Base-by-base conservation (phyloP, 2,329 filamentous ascomycete genomes). In the Claviceps digitariae region DNA sequence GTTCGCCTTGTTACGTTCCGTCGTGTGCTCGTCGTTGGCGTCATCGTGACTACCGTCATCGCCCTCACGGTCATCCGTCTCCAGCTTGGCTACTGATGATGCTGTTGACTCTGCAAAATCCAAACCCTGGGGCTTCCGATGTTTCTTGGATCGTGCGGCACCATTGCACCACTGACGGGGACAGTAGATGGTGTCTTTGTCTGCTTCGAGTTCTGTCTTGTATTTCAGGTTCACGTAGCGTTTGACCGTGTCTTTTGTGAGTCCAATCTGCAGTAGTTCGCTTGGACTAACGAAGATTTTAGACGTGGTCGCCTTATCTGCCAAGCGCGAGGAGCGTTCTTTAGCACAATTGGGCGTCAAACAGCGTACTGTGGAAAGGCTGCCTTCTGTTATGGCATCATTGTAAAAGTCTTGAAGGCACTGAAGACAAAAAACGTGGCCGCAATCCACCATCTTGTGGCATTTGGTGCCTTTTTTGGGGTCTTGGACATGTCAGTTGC, bases 391-490 rank as follows among this genome's bases (percentile, higher is more conserved):
- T 61, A 98, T 96, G 59, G 88, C 90, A 57, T 82, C 84, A 60
- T 85, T 88, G 74, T 95, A 97, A 60, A 91, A 96, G 61, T 91
- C 88, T 57, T 87, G 84, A 2, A 98, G 74, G 63, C 93, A 98
- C n/a, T 81, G 69, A 20, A 84, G 72, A 67, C 93, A 98, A 64
- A 97, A 98, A 40, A 97, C 89, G 65, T 98, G 91, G 0, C 81
- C 82, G 66, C 93, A 98, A 55, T 84, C 82, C 47, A 86, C 69
- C 76, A 97, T 83, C 44, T 81, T 80, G 69, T 97, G 86, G 66
- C 93, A 97, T 12, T 74, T 78, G 0, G 73, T 69, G 1, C 93
- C 93, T 66, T 94, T 96, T 68, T 95, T 95, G 0, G 90, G 90
- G 66, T 97, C 91, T 78, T 53, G 5, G 1, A 12, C 31, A 20